Base-by-base conservation (phyloP, 2,329 filamentous ascomycete genomes). In the Alternaria triticina region DNA sequence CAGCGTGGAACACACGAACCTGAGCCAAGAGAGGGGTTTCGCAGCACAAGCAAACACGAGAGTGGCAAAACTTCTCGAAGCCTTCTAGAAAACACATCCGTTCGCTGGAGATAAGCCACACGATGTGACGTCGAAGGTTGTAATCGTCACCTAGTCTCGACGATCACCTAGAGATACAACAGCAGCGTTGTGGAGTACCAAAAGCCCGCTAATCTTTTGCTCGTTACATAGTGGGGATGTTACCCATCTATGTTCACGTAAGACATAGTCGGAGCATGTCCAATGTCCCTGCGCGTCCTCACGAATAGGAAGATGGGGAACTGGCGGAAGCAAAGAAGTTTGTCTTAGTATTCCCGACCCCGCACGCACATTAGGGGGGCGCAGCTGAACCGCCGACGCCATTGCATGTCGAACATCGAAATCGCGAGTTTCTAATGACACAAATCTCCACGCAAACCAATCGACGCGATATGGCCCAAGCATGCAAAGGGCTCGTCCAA, bases 41-140 rank as follows among this genome's bases (percentile, higher is more conserved):
- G 36, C 28, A 22, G 28, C 20, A 52, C 36, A 52, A 40, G 28
- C 30, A 52, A 52, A 23, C 12, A 55, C 28, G 17, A 33, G 27
- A 54, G 57, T 59, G 57, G 57, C 57, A 27, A 59, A 47, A 22
- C 50, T 54, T 59, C 50, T 59, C 57, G 50, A 59, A 59, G 49
- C 20, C 40, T 59, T 59, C 57, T 52, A 46, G 57, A 59, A 59
- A 44, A 8, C 9, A 30, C 6, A 17, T 20, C 50, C 13, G 23
- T 33, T 51, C 22, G 55, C 23, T 46, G 10, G 17, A 47, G 27
- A 54, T 44, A 30, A 44, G 47, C 46, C 23, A 44, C 40, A 45
- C 11, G 33, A 45, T 55, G 23, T 51, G 44, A 58, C 46, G 45
- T 58, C 28, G 36, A 17, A 23, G n/a, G 17, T 47, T 27, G 33